These are phyloP conservation scores for Verticillium albo-atrum DNA, from an alignment of 2,329 filamentous ascomycete species.

Conservation along the genomic window DNA sequence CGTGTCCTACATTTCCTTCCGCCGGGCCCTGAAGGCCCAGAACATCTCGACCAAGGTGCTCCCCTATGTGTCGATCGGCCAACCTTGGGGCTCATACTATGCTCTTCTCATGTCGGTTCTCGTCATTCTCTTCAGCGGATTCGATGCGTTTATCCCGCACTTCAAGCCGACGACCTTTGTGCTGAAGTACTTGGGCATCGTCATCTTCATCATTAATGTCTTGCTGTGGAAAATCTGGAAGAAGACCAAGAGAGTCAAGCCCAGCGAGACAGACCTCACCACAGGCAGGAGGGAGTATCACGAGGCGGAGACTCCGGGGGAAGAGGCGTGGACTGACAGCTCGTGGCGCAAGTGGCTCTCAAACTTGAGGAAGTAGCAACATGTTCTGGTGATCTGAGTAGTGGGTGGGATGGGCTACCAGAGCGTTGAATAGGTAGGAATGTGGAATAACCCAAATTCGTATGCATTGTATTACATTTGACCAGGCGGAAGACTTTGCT, in stretches of 20 bases:
- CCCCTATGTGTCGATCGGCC: conserved; percentile 31
- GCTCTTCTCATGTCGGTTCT: conserved; percentile 39
- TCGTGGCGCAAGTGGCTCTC: background rate
- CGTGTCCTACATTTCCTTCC: conserved; percentile 33
- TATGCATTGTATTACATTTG: too few relatives aligned
- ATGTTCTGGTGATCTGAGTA: too few relatives aligned
- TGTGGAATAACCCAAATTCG: too few relatives aligned
- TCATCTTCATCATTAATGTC: conserved; percentile 49
- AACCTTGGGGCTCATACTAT: conserved; percentile 16
- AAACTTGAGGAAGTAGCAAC: background rate
- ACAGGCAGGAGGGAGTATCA: conserved; percentile 37
- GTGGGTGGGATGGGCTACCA: too few relatives aligned
- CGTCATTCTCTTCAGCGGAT: conserved; percentile 55
- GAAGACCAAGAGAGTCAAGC: conserved; percentile 46
- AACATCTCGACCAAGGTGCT: conserved; percentile 25
- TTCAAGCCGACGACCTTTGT: conserved; percentile 62
- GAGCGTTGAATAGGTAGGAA: too few relatives aligned
- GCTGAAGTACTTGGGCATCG: conserved; percentile 44
- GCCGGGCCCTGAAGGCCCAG: conserved; percentile 30
- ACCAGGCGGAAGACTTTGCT: too few relatives aligned
- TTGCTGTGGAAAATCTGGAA: conserved; percentile 61
- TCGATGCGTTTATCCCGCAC: conserved; percentile 56
- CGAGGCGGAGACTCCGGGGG: conserved; percentile 1
- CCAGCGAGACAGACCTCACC: conserved; percentile 52
- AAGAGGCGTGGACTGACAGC: background rate